phyloP scores from a whole-genome alignment of 2,329 filamentous ascomycete genomes.

The Ascochyta fabae region DNA sequence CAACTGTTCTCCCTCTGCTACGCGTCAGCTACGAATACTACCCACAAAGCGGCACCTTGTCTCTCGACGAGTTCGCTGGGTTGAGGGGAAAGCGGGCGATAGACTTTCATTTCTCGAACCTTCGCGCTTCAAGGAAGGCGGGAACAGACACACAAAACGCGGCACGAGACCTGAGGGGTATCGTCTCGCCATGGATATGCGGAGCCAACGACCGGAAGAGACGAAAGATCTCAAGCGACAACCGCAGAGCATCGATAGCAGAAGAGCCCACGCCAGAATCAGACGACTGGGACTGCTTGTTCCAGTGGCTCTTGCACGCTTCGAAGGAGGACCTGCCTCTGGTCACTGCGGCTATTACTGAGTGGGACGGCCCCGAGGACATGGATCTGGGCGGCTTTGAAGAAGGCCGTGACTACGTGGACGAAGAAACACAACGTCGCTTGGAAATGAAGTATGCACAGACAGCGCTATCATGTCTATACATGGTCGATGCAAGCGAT shows the following conservation, averaged over 20 bases:
- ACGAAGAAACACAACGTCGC: constrained; percentile 65
- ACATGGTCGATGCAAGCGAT: constrained; percentile 67
- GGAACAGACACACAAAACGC: constrained; percentile 45
- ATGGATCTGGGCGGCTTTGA: constrained; percentile 70
- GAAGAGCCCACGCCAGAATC: constrained; percentile 40
- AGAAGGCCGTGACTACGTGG: constrained; percentile 60
- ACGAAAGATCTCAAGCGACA: constrained; percentile 50
- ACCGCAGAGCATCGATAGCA: constrained; percentile 39
- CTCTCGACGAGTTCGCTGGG: constrained; percentile 68
- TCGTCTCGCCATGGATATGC: constrained; percentile 78
- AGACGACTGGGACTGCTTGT: constrained; percentile 71
- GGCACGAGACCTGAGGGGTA: constrained; percentile 69
- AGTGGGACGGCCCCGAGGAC: constrained; percentile 77
- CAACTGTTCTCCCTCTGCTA: constrained; percentile 71
- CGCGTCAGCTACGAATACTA: constrained; percentile 75
- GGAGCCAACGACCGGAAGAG: constrained; percentile 66
- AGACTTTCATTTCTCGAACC: constrained; percentile 61
- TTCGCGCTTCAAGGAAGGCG: constrained; percentile 18
- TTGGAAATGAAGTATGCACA: constrained; percentile 71
- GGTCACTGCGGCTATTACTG: constrained; percentile 68
- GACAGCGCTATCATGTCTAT: constrained; percentile 71
- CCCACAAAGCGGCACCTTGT: constrained; percentile 58
- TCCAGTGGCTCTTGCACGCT: constrained; percentile 69
- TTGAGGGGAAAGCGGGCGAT: constrained; percentile 67
- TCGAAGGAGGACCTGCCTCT: constrained; percentile 66